Evolutionary conservation across 2,329 filamentous ascomycete species (phyloP), one percentile per base, ranked within the genome.

Genomic region (Basipetospora chlamydospora): DNA sequence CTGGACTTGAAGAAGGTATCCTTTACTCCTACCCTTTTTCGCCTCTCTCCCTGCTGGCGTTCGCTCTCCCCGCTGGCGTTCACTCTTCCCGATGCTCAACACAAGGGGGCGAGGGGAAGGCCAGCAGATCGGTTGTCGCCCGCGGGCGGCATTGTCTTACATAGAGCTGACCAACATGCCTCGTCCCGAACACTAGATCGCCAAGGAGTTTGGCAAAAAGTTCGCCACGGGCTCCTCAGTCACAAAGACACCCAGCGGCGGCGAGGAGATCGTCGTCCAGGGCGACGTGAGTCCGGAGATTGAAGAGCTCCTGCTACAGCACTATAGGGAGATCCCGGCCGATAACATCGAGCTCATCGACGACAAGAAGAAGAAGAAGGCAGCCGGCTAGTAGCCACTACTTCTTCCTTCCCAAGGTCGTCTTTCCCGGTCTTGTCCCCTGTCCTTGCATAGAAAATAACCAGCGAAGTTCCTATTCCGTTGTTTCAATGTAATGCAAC

Each of bases 191-290:
- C 64, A 61, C 68, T 93, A 6, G 34, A 36, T 36, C 12, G 79
- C 87, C 40, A 96, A 96, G 66, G 90, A 96, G 52, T 78, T 96
- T 47, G 90, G 90, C 43, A 98, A 96, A 73, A 96, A 95, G 62
- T 96, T 98, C 53, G 90, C 90, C 21, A 96, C 90, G 8, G 90
- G 90, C 1, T 80, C 78, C 12, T 87, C 80, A 30, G 90, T 98
- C 30, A 96, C 88, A 7, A 94, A 95, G 63, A 73, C 81, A 2
- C 72, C 85, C 0, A 77, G 76, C 38, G 85, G 84, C 16, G 82
- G 82, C 13, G 90, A 98, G 60, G 90, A 96, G 61, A 96, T 98
- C 54, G 92, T 93, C 4, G 85, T 98, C 15, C 90, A 98, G 61
- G 90, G 90, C 23, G 90, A 98, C 61, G 77, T 98, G 43, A 93